Base-by-base conservation (phyloP, 148 eudicot species). In the Drosera capensis region DNA sequence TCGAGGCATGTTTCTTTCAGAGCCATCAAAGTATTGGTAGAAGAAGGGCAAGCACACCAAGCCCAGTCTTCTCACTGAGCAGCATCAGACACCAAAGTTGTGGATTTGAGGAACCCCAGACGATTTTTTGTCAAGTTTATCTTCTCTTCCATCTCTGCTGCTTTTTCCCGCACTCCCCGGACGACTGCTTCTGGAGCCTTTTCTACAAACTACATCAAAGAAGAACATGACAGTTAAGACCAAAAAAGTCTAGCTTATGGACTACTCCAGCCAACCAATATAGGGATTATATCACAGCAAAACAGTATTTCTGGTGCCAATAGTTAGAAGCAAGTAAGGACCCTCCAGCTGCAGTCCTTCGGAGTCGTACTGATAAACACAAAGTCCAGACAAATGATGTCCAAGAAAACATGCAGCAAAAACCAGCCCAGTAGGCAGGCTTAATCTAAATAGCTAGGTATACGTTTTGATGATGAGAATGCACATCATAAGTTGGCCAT, bases 141-240 rank as follows among this genome's bases (percentile, higher is more conserved):
- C 61, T 92, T 92, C 66, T 85, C 95, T 67, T 79, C 80, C 55
- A 79, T 65, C 54, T 92, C 95, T 22, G 68, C 74, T 13, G 80
- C 94, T 60, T 92, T 92, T 57, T 81, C 95, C 59, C 51, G 78
- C 44, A 74, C 78, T 3, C 74, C 72, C 7, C 69, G 67, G 14
- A 92, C 88, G 31, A 92, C 53, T 56, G 76, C 80, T 63, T 74
- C 81, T 0, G 99, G 94, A 25, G 99, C 99, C 71, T 79, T 92
- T 64, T 85, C 95, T 20, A 79, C 65, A 65, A 92, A 92, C 99
- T 92, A 75, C 54, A 56, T 14, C 47, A 34, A 37, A 41, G 15
- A 14, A 41, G 25, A 1, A 31, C 1, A 25, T 64, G 44, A 40
- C 23, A 25, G 20, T 52, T 2, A 17, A 23, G 7, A 13, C 7